Evolutionary conservation across 2,329 filamentous ascomycete genomes (phyloP), one percentile per base, ranked within the genome.

Genomic region (Fusarium devonianum): DNA sequence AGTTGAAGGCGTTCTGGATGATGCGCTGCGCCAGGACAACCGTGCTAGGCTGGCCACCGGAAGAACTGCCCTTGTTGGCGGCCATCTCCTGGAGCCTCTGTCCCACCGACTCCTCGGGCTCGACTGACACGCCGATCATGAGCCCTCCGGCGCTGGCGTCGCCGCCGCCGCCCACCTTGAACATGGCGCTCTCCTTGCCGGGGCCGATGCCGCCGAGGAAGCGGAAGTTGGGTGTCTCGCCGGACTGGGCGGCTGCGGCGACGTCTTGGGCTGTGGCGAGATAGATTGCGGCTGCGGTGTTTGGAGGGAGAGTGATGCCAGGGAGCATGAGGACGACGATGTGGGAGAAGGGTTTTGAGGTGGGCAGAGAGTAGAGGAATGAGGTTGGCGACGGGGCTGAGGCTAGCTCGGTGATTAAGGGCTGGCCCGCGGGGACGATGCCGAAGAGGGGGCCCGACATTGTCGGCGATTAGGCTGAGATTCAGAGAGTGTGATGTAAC

Each of bases 1-100:
- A 97, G 73, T 99, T 97, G 73, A 97, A 99, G 11, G 93, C 94
- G 71, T 97, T 96, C 64, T 90, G 88, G 65, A 99, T 97, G 63
- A 99, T 97, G 57, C 90, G 80, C 73, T 97, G 92, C 21, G 94
- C 94, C 17, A 99, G 79, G 2, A 91, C 76, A 58, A 90, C 85
- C 1, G 91, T 94, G n/a, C 82, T 78, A 2, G 85, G 78, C 35
- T 75, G 73, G 19, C 69, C 65, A 51, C 65, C 53, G 54, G 68
- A 40, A 10, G 53, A 14, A 23, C 25, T 33, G 7, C 55, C 36
- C 50, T 72, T 74, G 32, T 32, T 63, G 16, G 67, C 65, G 12
- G 67, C 78, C 18, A 90, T 73, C 43, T 83, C 77, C 19, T 85
- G 81, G 46, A 96, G 75, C 55, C 89, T 85, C 36, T 80, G 78